phyloP scores from a whole-genome alignment of 1,139 yeast species.

The Debaryomyces nepalensis region DNA sequence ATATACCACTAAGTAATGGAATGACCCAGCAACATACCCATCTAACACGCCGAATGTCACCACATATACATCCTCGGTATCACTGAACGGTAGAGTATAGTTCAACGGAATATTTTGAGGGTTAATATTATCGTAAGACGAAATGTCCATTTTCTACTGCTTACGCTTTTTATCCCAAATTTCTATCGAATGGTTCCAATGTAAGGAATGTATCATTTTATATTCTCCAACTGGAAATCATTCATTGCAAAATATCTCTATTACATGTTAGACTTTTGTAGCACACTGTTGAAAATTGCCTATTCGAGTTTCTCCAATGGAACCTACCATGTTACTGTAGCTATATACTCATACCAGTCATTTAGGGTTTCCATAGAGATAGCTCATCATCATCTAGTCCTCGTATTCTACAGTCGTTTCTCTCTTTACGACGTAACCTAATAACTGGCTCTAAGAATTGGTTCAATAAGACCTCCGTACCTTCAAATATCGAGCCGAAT shows the following conservation, averaged over 20 bases:
- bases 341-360: neutral
- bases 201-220: constrained; percentile 9
- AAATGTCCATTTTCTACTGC: constrained; percentile 15
- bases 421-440: neutral
- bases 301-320: constrained; percentile 12
- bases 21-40: constrained; percentile 14
- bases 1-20: constrained; percentile 21
- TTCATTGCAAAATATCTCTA: constrained; percentile 16
- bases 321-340: constrained; percentile 7
- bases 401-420: neutral
- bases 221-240: constrained; percentile 14
- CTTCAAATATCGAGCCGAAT: constrained; percentile 5
- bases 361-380: neutral
- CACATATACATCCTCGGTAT: constrained; percentile 10
- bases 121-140: constrained; percentile 14
- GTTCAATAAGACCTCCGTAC: neutral
- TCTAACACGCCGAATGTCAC: constrained; percentile 22
- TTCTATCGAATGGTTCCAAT: no score
- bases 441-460: neutral
- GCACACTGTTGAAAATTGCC: constrained; percentile 11
- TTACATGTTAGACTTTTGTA: constrained; percentile 1
- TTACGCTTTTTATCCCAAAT: constrained; percentile 10
- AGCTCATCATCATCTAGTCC: neutral
- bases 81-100: constrained; percentile 23
- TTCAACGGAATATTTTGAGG: constrained; percentile 24